phyloP scores from a whole-genome alignment of 148 eudicot genomes.

The Camellia sinensis region DNA sequence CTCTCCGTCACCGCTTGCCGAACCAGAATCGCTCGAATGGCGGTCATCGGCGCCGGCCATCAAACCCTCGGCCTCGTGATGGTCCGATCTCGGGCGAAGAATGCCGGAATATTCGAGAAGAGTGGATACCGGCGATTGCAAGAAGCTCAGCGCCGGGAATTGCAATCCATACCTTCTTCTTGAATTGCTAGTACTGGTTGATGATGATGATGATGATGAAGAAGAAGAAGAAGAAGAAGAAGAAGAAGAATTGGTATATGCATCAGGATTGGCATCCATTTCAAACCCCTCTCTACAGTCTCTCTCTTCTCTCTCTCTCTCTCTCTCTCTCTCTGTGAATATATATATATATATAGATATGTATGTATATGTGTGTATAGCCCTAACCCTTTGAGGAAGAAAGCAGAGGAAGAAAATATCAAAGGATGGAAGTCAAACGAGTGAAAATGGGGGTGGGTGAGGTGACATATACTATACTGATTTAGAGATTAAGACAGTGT shows the following conservation, averaged over 20 bases:
- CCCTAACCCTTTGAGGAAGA: slow-evolving; percentile 9
- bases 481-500: background rate
- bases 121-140: slow-evolving; percentile 37
- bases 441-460: slow-evolving; percentile 6
- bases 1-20: slow-evolving; percentile 23
- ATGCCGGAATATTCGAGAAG: slow-evolving; percentile 41
- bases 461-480: background rate
- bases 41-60: background rate
- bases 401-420: background rate
- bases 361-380: background rate
- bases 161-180: slow-evolving; percentile 14
- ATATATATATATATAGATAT: background rate
- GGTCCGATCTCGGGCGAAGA: slow-evolving; percentile 20
- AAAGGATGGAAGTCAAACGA: slow-evolving; percentile 8
- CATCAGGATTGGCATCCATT: slow-evolving; percentile 20
- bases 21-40: background rate
- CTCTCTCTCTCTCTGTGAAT: background rate
- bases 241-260: background rate
- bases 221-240: no score
- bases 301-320: background rate
- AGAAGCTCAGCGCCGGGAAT: slow-evolving; percentile 29
- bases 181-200: background rate
- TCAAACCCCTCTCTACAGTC: background rate
- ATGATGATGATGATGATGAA: no score
- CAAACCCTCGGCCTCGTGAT: slow-evolving; percentile 23